phyloP scores from a whole-genome alignment of 306 rosid genomes.

The Prosopis cineraria region DNA sequence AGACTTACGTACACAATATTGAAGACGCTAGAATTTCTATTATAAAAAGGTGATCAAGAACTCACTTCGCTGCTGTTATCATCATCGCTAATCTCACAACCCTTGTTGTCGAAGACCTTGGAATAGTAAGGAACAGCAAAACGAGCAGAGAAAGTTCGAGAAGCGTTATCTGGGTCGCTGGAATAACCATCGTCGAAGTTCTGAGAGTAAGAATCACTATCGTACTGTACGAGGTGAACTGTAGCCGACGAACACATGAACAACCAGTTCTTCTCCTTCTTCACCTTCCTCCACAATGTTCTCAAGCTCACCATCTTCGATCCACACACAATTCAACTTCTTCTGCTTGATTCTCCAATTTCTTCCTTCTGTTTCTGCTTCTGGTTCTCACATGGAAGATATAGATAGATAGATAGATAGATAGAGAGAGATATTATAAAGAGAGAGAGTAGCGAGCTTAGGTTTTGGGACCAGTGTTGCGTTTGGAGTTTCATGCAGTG shows the following conservation, averaged over 20 bases:
- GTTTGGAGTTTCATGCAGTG: neutral
- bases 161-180: conserved; percentile 52
- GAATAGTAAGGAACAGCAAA: conserved; percentile 50
- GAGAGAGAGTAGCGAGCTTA: neutral
- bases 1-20: neutral
- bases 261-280: conserved; percentile 50
- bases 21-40: neutral
- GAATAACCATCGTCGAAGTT: conserved; percentile 69
- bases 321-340: neutral
- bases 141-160: conserved; percentile 72
- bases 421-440: neutral
- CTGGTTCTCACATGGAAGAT: neutral
- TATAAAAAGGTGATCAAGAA: neutral
- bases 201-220: conserved; percentile 52
- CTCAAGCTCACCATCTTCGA: conserved; percentile 47
- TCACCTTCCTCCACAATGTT: conserved; percentile 54
- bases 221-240: conserved; percentile 50
- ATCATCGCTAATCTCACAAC: conserved; percentile 5
- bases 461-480: neutral
- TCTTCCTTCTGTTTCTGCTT: no score
- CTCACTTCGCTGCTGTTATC: neutral
- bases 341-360: neutral
- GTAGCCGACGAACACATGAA: conserved; percentile 30
- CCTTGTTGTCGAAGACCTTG: neutral
- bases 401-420: neutral